phyloP scores from a whole-genome alignment of 495 filamentous ascomycete species.

The Bacidia gigantensis region DNA sequence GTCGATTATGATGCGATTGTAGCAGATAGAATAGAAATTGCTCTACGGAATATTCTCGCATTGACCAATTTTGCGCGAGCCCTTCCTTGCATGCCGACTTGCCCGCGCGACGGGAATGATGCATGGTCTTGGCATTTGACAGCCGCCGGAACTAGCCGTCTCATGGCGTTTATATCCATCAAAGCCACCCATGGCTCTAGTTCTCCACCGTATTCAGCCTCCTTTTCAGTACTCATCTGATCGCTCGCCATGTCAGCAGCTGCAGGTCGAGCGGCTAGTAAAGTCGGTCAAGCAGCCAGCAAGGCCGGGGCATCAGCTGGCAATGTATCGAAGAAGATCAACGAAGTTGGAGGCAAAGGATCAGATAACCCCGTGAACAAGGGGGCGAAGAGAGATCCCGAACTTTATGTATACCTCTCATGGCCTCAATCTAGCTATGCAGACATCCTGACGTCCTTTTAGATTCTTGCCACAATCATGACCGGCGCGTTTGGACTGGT shows the following conservation, averaged over 20 bases:
- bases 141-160: no score
- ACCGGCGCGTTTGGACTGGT: constrained; percentile 72
- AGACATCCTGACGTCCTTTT: not conserved
- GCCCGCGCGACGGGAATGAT: not conserved
- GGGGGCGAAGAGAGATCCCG: constrained; percentile 62
- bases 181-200: no score
- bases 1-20: not conserved
- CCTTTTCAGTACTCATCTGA: no score
- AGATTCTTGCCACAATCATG: constrained; percentile 92
- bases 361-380: constrained; percentile 41
- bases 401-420: constrained; percentile 55
- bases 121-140: no score
- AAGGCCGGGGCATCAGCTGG: not conserved
- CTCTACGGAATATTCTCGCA: not conserved
- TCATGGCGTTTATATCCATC: no score
- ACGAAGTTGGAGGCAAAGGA: constrained; percentile 23
- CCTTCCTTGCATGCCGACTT: not conserved
- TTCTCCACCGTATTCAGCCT: no score
- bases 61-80: not conserved
- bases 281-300: constrained; percentile 12
- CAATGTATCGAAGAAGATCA: constrained; percentile 28
- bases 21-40: not conserved
- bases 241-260: constrained; percentile 36
- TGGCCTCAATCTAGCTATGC: not conserved
- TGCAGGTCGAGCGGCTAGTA: constrained; percentile 35